Conservation (phyloP, 768 basidiomycete genomes). For the Pleurotus tuber-regium region DNA sequence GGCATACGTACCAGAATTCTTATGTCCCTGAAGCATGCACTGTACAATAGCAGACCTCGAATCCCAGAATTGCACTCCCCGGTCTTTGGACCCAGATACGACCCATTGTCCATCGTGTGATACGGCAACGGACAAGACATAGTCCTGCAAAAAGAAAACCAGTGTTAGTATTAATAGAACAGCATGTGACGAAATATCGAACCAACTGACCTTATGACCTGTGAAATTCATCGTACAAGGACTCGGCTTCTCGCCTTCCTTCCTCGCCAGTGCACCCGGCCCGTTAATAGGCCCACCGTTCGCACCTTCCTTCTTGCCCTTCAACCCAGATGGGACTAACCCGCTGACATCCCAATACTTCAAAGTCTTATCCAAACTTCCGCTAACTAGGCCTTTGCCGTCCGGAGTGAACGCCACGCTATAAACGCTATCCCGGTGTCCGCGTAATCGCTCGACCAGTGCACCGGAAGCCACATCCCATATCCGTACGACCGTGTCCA, state of each 20-base stretch:
- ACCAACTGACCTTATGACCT: conserved; percentile 74
- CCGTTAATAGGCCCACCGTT: conserved; percentile 24
- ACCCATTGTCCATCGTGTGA: conserved; percentile 88
- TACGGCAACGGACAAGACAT: conserved; percentile 58
- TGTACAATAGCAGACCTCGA: conserved; percentile 74
- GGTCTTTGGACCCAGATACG: conserved; percentile 92
- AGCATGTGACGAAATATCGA: conserved; percentile 23
- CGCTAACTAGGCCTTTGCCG: conserved; percentile 86
- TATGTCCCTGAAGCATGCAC: conserved; percentile 84
- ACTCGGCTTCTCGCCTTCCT: conserved; percentile 47
- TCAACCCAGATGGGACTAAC: conserved; percentile 28
- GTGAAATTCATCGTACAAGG: conserved; percentile 69
- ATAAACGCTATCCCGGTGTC: conserved; percentile 85
- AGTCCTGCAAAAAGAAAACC: conserved; percentile 45
- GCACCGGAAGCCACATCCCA: conserved; percentile 68
- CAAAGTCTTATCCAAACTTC: conserved; percentile 85
- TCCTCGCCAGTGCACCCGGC: conserved; percentile 66
- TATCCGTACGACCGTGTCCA: conserved; percentile 64
- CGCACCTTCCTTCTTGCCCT: conserved; percentile 45
- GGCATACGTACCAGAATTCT: conserved; percentile 45
- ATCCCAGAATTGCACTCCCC: conserved; percentile 95
- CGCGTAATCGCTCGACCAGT: conserved; percentile 67
- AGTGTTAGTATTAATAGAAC: conserved; percentile 37
- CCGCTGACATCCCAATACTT: conserved; percentile 86
- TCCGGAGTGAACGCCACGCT: conserved; percentile 92